These are phyloP conservation scores for Proteromonas lacertae DNA, from an alignment of 352 stramenopile species.

Conservation along the genomic window DNA sequence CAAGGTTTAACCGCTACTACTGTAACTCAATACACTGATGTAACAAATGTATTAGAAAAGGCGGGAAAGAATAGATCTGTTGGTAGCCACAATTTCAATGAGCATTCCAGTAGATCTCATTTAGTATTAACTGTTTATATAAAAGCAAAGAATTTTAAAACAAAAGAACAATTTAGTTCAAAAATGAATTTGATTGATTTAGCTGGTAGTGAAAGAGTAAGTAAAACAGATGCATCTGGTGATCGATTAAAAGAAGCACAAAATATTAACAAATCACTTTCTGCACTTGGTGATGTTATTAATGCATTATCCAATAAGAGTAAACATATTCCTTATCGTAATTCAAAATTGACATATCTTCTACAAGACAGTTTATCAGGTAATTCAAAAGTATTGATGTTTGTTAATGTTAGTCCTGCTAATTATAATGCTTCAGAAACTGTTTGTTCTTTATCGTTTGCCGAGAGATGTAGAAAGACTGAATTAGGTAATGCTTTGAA, in stretches of 20 bases:
- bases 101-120: conserved; percentile 14
- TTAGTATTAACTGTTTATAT: background rate
- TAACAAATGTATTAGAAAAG: too few relatives aligned
- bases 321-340: conserved; percentile 75
- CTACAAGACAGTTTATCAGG: conserved; percentile 67
- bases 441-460: conserved; percentile 54
- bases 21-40: too few relatives aligned
- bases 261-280: too few relatives aligned
- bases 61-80: conserved; percentile 27
- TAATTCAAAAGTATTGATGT: too few relatives aligned
- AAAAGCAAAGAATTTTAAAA: background rate
- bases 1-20: conserved; percentile 15
- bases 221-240: background rate
- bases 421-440: conserved; percentile 43
- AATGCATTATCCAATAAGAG: conserved; percentile 72
- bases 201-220: too few relatives aligned
- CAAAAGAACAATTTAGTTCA: background rate
- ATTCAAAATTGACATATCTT: conserved; percentile 94
- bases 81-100: conserved; percentile 41
- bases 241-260: conserved; percentile 16
- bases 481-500: conserved; percentile 36
- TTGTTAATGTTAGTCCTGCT: conserved; percentile 36
- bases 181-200: too few relatives aligned
- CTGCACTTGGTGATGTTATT: conserved; percentile 89
- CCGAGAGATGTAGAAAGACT: conserved; percentile 33